Conservation (phyloP, 2,329 filamentous ascomycete species). For the Colletotrichum musicola region DNA sequence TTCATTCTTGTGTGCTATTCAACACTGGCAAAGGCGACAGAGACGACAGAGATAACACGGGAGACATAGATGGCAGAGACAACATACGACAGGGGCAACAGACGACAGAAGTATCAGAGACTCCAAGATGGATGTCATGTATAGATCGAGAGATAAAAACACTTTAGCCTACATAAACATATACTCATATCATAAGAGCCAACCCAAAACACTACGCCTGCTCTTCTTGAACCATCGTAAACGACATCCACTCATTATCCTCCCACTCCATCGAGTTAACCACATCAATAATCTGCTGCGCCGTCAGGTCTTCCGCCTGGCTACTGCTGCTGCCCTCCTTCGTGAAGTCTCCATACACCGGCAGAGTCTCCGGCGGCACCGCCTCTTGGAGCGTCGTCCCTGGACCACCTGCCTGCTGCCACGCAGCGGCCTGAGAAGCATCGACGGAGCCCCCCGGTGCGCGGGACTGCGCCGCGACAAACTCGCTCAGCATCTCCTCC, state of each 20-base stretch:
- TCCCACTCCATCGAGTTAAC: conserved; percentile 34
- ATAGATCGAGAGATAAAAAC: no score
- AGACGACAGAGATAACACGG: no score
- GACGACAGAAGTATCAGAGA: no score
- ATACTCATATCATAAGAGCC: no score
- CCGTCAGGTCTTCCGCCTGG: conserved; percentile 32
- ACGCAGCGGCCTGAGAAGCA: not conserved
- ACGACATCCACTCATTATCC: conserved; percentile 35
- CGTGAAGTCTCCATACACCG: not conserved
- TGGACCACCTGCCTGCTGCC: not conserved
- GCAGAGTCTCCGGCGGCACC: not conserved
- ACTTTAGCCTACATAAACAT: no score
- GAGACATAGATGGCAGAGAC: no score
- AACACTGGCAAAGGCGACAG: no score
- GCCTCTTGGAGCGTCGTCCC: not conserved
- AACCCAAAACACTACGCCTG: not conserved
- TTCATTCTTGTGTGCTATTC: no score
- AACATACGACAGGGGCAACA: no score
- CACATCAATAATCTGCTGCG: conserved; percentile 35
- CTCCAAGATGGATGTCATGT: no score
- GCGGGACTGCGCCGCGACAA: not conserved
- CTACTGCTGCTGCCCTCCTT: conserved; percentile 21
- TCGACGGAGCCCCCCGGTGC: not conserved
- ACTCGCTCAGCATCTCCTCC: conserved; percentile 50
- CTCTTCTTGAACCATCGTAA: conserved; percentile 20